Evolutionary conservation across 2,329 filamentous ascomycete genomes (phyloP), one percentile per base, ranked within the genome.

Genomic region (Aspergillus thermomutatus): DNA sequence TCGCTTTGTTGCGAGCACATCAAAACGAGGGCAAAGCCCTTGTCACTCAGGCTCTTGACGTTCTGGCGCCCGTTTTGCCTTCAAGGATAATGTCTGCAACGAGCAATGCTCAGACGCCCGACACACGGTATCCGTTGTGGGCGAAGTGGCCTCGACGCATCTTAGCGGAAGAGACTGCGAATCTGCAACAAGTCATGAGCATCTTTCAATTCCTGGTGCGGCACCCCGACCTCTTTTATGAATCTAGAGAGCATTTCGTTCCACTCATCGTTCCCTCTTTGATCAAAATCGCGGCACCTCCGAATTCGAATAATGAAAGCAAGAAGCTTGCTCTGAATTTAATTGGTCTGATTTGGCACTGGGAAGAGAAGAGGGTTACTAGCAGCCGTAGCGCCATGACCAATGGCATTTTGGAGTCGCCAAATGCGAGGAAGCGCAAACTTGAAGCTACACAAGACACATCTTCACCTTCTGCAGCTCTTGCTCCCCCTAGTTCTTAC

Each of bases 191-290:
- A 75, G 89, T 97, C 77, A 96, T 92, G 53, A 94, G 90, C 77
- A 97, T 99, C 66, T 97, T 97, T 79, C 90, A 97, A 68, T 99
- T 99, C 76, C 81, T 99, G 34, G 93, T 97, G 37, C 86, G 90
- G 55, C 93, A 99, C 70, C 89, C 92, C 0, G 88, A 94, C 67
- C 79, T 99, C 4, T 99, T 99, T 77, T 99, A 95, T 65, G 93
- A 97, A 61, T 92, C 91, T 1, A 83, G 94, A 54, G 94, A 99
- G 63, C 92, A 93, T 69, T 95, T 97, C 63, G 87, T 92, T 4
- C 85, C 89, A 55, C 84, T 94, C 61, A 95, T 99, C 70, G 92
- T 99, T 55, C 88, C 87, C 1, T 93, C 91, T 3, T 80, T 99
- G 37, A 84, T 90, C 52, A 97, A 97, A 75, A 90, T 99, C 54